Evolutionary conservation across 164 flowering plant genomes (phyloP).

Genomic region (Taxillus chinensis): DNA sequence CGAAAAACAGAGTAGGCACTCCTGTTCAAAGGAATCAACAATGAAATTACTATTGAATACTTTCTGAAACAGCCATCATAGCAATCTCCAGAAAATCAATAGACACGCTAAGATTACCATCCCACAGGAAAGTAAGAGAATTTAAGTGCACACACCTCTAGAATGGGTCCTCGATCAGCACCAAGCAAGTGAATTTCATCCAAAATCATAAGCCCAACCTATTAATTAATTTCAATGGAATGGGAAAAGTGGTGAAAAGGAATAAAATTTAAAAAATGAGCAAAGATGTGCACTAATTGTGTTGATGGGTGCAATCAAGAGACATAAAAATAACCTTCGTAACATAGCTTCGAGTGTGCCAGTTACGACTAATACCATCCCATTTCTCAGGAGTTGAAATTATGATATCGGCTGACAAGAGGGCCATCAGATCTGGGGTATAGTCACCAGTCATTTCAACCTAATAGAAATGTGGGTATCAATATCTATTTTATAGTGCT

Average conservation of each 20-base stretch:
- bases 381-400: conserved; percentile 98
- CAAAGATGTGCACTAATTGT: no score
- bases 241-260: no score
- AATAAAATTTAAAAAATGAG: no score
- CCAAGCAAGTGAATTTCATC: conserved; percentile 99
- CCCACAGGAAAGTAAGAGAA: no score
- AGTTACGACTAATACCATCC: conserved; percentile 99
- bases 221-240: conserved; percentile 1
- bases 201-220: conserved; percentile 96
- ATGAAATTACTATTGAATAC: no score
- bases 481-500: conserved; percentile 2
- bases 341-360: conserved; percentile 91
- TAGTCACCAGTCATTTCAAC: conserved; percentile 99
- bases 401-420: conserved; percentile 84
- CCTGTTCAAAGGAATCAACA: no score
- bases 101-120: no score
- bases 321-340: conserved; percentile 50
- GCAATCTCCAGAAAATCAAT: no score
- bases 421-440: conserved; percentile 89
- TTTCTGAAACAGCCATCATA: no score
- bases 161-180: conserved; percentile 98
- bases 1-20: no score
- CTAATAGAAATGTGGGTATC: conserved; percentile 24
- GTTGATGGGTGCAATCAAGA: no score
- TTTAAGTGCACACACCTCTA: conserved; percentile 53